These are phyloP conservation scores for Huiozyma naganishii DNA, from an alignment of 805 yeast species.

Conservation along the genomic window DNA sequence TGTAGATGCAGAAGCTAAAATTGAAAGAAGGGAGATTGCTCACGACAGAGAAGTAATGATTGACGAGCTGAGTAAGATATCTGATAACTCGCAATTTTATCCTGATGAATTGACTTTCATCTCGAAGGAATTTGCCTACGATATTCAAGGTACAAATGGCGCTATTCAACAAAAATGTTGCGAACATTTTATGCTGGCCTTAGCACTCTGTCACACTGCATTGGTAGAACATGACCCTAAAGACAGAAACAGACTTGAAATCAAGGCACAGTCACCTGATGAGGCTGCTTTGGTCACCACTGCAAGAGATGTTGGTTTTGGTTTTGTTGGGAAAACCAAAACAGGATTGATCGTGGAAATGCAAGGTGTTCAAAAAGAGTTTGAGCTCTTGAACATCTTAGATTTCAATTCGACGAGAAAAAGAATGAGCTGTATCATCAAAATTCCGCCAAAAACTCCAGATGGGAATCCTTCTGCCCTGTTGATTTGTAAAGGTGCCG, in stretches of 20 bases:
- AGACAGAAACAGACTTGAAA: constrained; percentile 42
- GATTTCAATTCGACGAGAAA: constrained; percentile 80
- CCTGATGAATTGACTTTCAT: constrained; percentile 61
- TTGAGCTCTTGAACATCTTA: constrained; percentile 56
- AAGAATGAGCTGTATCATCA: constrained; percentile 77
- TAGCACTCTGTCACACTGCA: constrained; percentile 74
- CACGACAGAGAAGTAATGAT: constrained; percentile 53
- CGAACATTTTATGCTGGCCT: constrained; percentile 66
- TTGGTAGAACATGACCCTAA: constrained; percentile 56
- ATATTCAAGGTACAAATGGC: constrained; percentile 39
- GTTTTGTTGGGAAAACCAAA: constrained; percentile 54
- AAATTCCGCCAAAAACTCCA: constrained; percentile 41
- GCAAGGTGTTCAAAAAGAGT: constrained; percentile 62
- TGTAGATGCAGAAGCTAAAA: constrained; percentile 48
- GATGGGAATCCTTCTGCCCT: constrained; percentile 47
- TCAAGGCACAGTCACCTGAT: constrained; percentile 80
- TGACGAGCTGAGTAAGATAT: constrained; percentile 30
- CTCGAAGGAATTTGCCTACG: constrained; percentile 53
- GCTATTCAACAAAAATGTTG: constrained; percentile 42
- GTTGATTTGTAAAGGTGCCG: constrained; percentile 79
- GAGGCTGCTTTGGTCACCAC: constrained; percentile 82
- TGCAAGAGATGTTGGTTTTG: constrained; percentile 68
- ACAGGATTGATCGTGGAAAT: constrained; percentile 55
- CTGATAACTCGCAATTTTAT: constrained; percentile 32
- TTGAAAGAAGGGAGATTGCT: constrained; percentile 43